Evolutionary conservation across 257 asterid genomes (phyloP).

Genomic region (Dorcoceras hygrometricum): DNA sequence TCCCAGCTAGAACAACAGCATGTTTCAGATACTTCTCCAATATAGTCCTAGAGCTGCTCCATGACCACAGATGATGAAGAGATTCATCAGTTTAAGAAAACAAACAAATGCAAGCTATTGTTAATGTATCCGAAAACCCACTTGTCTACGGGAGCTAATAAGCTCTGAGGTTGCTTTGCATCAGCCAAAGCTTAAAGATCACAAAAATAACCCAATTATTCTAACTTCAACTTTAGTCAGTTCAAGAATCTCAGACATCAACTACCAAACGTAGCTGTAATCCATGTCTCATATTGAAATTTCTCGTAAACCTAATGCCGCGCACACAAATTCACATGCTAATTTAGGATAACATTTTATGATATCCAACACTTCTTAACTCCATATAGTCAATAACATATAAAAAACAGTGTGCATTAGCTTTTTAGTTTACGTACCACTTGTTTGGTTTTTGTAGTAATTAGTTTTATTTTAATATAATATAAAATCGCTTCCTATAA

Average conservation of each 20-base stretch:
- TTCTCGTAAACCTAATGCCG: too few relatives aligned
- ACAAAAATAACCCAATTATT: background rate
- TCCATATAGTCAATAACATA: too few relatives aligned
- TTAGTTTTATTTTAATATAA: too few relatives aligned
- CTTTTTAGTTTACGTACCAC: too few relatives aligned
- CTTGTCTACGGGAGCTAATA: slow-evolving; percentile 16
- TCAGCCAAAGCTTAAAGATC: slow-evolving; percentile 15
- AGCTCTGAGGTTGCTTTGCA: background rate
- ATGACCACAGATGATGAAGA: slow-evolving; percentile 25
- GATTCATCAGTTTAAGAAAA: slow-evolving; percentile 12
- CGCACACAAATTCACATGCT: too few relatives aligned
- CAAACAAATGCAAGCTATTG: background rate
- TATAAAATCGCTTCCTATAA: too few relatives aligned
- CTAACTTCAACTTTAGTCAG: slow-evolving; percentile 14
- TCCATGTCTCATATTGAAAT: too few relatives aligned
- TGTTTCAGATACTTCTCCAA: slow-evolving; percentile 91
- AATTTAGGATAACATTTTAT: too few relatives aligned
- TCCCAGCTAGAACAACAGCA: slow-evolving; percentile 82
- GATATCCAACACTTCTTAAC: too few relatives aligned
- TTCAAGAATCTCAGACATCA: slow-evolving; percentile 13
- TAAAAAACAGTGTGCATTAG: too few relatives aligned
- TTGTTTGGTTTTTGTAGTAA: too few relatives aligned
- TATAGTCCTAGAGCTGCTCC: slow-evolving; percentile 85
- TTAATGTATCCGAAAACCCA: background rate
- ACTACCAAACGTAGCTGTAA: slow-evolving; percentile 3